A percentile compares a stretch with the other conserved stretches of the same genome.
Evolutionary conservation across 192 early-diverging fungal species (phyloP).

Genomic region (Linnemannia zychae): DNA sequence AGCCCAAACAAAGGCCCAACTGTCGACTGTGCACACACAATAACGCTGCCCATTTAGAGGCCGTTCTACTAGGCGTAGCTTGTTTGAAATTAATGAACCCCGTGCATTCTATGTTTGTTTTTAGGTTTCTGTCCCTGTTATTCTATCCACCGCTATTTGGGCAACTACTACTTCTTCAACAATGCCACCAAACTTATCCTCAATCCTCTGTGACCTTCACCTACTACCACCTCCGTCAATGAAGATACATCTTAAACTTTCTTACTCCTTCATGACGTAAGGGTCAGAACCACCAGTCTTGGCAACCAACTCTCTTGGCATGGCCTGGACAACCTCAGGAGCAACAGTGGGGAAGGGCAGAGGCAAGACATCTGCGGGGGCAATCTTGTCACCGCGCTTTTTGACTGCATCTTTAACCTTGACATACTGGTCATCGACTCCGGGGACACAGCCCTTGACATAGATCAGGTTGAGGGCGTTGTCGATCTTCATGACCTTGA

Average conservation of each 20-base stretch:
- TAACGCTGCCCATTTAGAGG: no score
- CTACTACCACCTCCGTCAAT: background rate
- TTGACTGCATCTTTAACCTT: slow-evolving; percentile 90
- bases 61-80: no score
- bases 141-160: no score
- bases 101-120: no score
- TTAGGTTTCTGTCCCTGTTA: no score
- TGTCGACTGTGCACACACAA: no score
- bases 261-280: slow-evolving; percentile 61
- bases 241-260: background rate
- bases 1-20: background rate
- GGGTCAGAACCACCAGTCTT: slow-evolving; percentile 65
- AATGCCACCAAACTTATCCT: background rate
- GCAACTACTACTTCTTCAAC: background rate
- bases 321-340: slow-evolving; percentile 55
- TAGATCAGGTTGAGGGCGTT: slow-evolving; percentile 88
- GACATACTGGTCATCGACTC: slow-evolving; percentile 87
- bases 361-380: slow-evolving; percentile 70
- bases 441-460: slow-evolving; percentile 94
- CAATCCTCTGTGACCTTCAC: background rate
- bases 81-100: background rate
- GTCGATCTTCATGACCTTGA: slow-evolving; percentile 92
- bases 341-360: slow-evolving; percentile 83
- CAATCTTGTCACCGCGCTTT: slow-evolving; percentile 72
- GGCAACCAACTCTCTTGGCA: slow-evolving; percentile 65